Evolutionary conservation across 2,329 filamentous ascomycete species (phyloP), one percentile per base, ranked within the genome.

Genomic region (Nothophaeocryptopus gaeumannii): DNA sequence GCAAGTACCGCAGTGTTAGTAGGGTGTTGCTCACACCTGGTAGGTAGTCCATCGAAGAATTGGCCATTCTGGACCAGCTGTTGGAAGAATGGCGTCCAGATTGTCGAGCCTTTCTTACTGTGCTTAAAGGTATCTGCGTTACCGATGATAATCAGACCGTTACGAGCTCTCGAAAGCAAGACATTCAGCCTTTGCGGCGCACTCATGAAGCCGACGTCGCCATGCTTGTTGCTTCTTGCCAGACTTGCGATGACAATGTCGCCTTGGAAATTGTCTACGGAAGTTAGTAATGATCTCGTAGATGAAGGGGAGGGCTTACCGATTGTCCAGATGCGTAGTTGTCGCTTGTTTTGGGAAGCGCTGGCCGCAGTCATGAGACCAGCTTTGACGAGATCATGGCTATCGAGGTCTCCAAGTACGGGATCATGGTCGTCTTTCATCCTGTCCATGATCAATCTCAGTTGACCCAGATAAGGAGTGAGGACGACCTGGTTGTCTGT

Each of bases 201-300:
- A 20, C 71, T 77, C 1, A 91, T 70, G 51, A 90, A 91, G 0
- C 86, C 87, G 13, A 78, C 77, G 5, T 76, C 78, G 8, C 68
- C 70, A 7, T 77, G 59, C 0, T 65, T 53, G 56, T 91, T 91
- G 67, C 85, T 88, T 35, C 87, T 78, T 0, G 89, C 85, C 0
- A 91, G 71, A 0, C 83, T 87, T 0, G 90, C 72, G 2, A 91
- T 72, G 0, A 91, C 74, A 8, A 91, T 71, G 44, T 87, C 84
- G 0, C 86, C 87, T 58, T 91, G 85, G 47, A 87, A 90, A 55
- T 89, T 90, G n/a, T n/a, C n/a, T n/a, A n/a, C n/a, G n/a, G n/a
- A n/a, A n/a, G n/a, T n/a, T n/a, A 5, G 8, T n/a, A n/a, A n/a
- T n/a, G n/a, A n/a, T n/a, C n/a, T n/a, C n/a, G n/a, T n/a, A n/a